Percentiles rank a stretch among this genome's conserved stretches.
phyloP scores from a whole-genome alignment of 495 filamentous ascomycete genomes.

The Ramalina peruviana region DNA sequence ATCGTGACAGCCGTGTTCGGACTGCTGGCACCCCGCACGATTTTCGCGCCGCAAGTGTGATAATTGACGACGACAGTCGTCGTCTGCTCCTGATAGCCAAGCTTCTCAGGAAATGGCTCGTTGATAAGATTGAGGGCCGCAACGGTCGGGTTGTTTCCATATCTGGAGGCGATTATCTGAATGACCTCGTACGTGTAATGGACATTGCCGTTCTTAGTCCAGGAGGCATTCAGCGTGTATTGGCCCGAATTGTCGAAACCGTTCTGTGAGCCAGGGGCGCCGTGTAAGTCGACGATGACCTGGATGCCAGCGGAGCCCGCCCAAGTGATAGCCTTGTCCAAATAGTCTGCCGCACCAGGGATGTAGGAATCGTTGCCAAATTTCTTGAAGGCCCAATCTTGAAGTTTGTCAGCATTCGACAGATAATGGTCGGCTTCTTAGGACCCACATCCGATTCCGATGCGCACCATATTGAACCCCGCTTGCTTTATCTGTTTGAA shows the following conservation, averaged over 20 bases:
- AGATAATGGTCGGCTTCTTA: neutral
- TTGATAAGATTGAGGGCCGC: slow-evolving; percentile 48
- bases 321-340: slow-evolving; percentile 33
- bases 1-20: slow-evolving; percentile 19
- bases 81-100: slow-evolving; percentile 36
- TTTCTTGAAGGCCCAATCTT: slow-evolving; percentile 33
- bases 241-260: slow-evolving; percentile 32
- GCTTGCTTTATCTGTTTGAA: slow-evolving; percentile 29
- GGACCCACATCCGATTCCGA: slow-evolving; percentile 29
- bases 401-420: neutral
- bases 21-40: slow-evolving; percentile 32
- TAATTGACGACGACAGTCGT: slow-evolving; percentile 38
- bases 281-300: slow-evolving; percentile 37
- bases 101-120: slow-evolving; percentile 36
- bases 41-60: slow-evolving; percentile 38
- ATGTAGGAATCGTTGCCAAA: slow-evolving; percentile 30
- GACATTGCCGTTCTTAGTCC: slow-evolving; percentile 32
- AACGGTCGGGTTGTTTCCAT: slow-evolving; percentile 33
- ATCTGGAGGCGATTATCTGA: slow-evolving; percentile 35
- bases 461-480: slow-evolving; percentile 35
- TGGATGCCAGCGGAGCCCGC: slow-evolving; percentile 26
- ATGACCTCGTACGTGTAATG: slow-evolving; percentile 35
- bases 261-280: slow-evolving; percentile 49
- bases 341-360: slow-evolving; percentile 29
- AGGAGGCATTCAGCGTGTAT: slow-evolving; percentile 16